Evolutionary conservation across 1,284 basidiomycete species (phyloP).

Genomic region (Trichosporon sp.): DNA sequence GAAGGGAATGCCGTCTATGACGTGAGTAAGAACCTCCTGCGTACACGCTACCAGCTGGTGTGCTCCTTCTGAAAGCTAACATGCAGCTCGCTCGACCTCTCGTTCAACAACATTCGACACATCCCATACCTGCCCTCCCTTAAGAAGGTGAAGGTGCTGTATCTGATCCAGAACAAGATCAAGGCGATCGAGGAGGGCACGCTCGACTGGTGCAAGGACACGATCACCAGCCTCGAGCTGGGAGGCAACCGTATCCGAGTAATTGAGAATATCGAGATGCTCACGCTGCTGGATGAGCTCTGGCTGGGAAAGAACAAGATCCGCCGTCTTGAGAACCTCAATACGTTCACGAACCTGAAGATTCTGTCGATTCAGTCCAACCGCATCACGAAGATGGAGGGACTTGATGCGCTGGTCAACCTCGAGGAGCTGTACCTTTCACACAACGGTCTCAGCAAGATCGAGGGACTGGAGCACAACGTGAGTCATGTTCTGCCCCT

Average conservation of each 20-base stretch:
- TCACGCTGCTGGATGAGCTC: slow-evolving; percentile 79
- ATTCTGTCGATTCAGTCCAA: slow-evolving; percentile 90
- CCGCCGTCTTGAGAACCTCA: slow-evolving; percentile 59
- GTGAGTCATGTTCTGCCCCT: slow-evolving; percentile 52
- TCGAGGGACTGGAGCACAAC: slow-evolving; percentile 84
- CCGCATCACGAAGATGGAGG: slow-evolving; percentile 81
- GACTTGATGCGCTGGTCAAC: slow-evolving; percentile 62
- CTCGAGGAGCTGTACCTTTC: slow-evolving; percentile 91
- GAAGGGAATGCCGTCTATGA: slow-evolving; percentile 58
- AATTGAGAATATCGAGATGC: slow-evolving; percentile 79
- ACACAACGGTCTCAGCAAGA: slow-evolving; percentile 78
- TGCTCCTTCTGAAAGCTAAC: not conserved
- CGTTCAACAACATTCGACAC: slow-evolving; percentile 80
- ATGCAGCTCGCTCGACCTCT: slow-evolving; percentile 75
- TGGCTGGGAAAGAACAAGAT: slow-evolving; percentile 99
- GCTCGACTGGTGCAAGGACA: slow-evolving; percentile 55
- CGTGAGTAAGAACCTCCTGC: slow-evolving; percentile 61
- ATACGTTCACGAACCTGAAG: slow-evolving; percentile 52
- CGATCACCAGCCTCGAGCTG: slow-evolving; percentile 77
- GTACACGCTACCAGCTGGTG: not conserved
- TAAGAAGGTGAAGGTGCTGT: slow-evolving; percentile 63
- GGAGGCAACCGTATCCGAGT: slow-evolving; percentile 88
- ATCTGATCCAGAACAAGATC: slow-evolving; percentile 96
- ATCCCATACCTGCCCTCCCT: slow-evolving; percentile 58
- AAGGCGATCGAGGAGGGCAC: slow-evolving; percentile 63